Base-by-base conservation (phyloP, 495 filamentous ascomycete genomes). In the Penicillium parvum region DNA sequence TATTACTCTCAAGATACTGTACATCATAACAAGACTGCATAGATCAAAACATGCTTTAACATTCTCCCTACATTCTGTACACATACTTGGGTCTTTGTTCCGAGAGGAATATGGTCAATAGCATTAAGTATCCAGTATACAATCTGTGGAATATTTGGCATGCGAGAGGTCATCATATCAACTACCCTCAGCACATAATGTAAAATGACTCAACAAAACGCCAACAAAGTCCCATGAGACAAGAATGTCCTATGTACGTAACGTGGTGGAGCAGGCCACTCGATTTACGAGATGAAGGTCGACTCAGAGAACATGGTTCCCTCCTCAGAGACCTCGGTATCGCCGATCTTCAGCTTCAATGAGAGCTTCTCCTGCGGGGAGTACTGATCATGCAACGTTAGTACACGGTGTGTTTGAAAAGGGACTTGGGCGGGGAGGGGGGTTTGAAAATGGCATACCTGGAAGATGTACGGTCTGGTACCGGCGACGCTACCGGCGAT, bases 391-490 rank as follows among this genome's bases (percentile, higher is more conserved):
- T 11, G 14, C 29, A 12, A 36, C 15, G 23, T 39, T 10, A 30
- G 23, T 12, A 19, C n/a, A n/a, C n/a, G n/a, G n/a, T n/a, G n/a
- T n/a, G n/a, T 36, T 20, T 12, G 6, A 5, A 28, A 17, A 14
- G 22, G 28, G 16, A 27, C n/a, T 22, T 30, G 37, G 7, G 38
- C 28, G 23, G 29, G 18, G 11, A 2, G 23, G 37, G 23, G 22
- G 22, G 23, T 29, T 14, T 2, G 37, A 12, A 15, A 12, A 21
- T 16, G 20, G 19, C 44, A 44, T 60, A 91, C 90, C 78, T 95
- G 91, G 71, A 95, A 98, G 58, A 98, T 96, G 61, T 95, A 98
- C 7, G 92, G 94, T 69, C 86, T 88, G 15, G 92, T 91, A 47
- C 92, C 92, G 2, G 82, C 87, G 29, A 90, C 87, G 30, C 76